Conservation (phyloP, 2,329 filamentous ascomycete genomes). For the Fusarium domesticum region DNA sequence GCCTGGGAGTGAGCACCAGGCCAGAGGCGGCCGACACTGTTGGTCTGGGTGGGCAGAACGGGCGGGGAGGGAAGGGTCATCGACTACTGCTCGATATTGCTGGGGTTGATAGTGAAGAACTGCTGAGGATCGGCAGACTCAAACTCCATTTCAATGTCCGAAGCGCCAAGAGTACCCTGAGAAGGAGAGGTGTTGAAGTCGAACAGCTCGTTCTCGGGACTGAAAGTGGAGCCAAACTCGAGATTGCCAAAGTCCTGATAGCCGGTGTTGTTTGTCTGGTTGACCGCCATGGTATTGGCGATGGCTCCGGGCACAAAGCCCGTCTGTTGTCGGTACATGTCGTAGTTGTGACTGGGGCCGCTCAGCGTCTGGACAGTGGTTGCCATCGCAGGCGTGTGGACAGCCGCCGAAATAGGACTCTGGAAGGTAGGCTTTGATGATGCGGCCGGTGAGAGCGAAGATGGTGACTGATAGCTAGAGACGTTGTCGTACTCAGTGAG, state of each 20-base stretch:
- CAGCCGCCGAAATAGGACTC: slow-evolving; percentile 50
- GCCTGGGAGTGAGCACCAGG: slow-evolving; percentile 93
- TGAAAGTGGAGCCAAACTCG: slow-evolving; percentile 54
- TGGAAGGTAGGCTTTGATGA: slow-evolving; percentile 54
- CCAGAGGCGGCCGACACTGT: slow-evolving; percentile 71
- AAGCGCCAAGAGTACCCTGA: slow-evolving; percentile 54
- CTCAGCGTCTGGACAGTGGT: slow-evolving; percentile 61
- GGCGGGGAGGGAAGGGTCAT: slow-evolving; percentile 45
- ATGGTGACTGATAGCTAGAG: slow-evolving; percentile 55
- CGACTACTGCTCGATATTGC: slow-evolving; percentile 60
- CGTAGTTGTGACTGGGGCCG: slow-evolving; percentile 91
- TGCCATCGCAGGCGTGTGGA: slow-evolving; percentile 54
- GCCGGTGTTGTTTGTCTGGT: slow-evolving; percentile 56
- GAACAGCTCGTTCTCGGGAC: slow-evolving; percentile 62
- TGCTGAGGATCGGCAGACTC: slow-evolving; percentile 54
- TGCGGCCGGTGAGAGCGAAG: slow-evolving; percentile 52
- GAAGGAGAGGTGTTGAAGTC: slow-evolving; percentile 70
- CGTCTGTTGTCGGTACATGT: slow-evolving; percentile 92
- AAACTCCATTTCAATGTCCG: slow-evolving; percentile 64
- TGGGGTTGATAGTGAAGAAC: slow-evolving; percentile 73
- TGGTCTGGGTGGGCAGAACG: slow-evolving; percentile 49
- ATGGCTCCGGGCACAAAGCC: slow-evolving; percentile 83
- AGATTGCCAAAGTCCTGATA: slow-evolving; percentile 50
- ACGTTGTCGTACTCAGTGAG: slow-evolving; percentile 61
- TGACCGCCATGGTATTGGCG: slow-evolving; percentile 75